Evolutionary conservation across 495 filamentous ascomycete species (phyloP), one percentile per base, ranked within the genome.

Genomic region (Talaromyces trachyspermus): DNA sequence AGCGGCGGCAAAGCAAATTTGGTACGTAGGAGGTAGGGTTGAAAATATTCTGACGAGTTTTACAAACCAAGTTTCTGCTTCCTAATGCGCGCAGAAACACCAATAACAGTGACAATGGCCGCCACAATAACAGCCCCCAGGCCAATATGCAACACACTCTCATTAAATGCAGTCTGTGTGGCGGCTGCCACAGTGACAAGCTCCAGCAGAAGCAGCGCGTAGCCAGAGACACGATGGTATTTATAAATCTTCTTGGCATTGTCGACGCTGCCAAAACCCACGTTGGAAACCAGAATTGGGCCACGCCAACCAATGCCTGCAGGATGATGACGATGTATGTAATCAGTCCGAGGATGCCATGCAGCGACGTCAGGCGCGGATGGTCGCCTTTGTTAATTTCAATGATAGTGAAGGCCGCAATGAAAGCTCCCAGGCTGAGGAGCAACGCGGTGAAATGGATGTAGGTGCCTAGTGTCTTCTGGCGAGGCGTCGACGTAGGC

Each of bases 191-290:
- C 74, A 9, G 89, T 91, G 23, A 76, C 79, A 54, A 92, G 66
- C 54, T 85, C 74, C 60, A 91, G 48, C 41, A 80, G 48, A 39
- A 95, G 58, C 50, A 89, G 63, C 27, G 79, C 52, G 63, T 97
- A 97, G 14, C 91, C 91, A n/a, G 68, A 70, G 47, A 71, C 64
- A 11, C 91, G 80, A 63, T 96, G 91, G 55, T 89, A 95, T 60
- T 95, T 95, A 69, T 89, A 97, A 25, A 92, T 52, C 27, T 64
- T 69, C 72, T 89, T 94, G 23, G 88, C 91, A 1, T 79, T 84
- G 19, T 85, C 81, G 46, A 81, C 81, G 50, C 87, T 80, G 15
- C 90, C 90, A 49, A 88, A 0, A 95, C 46, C 3, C 43, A 35
- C 0, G 51, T 49, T 0, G 89, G 89, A 4, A 77, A 54, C 45